Evolutionary conservation across 306 rosid species (phyloP).

Genomic region (Begonia masoniana): DNA sequence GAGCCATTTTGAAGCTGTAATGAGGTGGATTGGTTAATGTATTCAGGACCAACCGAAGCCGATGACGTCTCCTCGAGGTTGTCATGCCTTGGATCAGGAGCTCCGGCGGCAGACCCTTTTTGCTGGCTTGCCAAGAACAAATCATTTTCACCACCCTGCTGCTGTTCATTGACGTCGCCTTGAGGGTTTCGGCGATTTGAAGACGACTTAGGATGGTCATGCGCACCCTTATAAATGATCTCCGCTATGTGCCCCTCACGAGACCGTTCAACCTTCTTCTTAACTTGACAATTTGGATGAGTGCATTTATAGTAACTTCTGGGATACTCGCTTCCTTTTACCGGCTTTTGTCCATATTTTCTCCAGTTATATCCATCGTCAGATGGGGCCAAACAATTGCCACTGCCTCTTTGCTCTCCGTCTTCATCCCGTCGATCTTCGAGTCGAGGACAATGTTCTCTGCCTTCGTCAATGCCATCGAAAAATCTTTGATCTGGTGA

Average conservation of each 20-base stretch:
- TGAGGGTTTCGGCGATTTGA: slow-evolving; percentile 55
- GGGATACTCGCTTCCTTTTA: slow-evolving; percentile 91
- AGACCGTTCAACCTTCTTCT: slow-evolving; percentile 89
- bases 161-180: slow-evolving; percentile 37
- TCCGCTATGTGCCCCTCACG: slow-evolving; percentile 89
- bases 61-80: slow-evolving; percentile 71
- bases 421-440: slow-evolving; percentile 71
- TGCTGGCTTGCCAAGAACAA: slow-evolving; percentile 44
- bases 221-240: slow-evolving; percentile 91
- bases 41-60: slow-evolving; percentile 47
- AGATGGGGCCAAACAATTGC: slow-evolving; percentile 52
- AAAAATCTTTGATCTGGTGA: slow-evolving; percentile 33
- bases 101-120: slow-evolving; percentile 34
- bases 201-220: slow-evolving; percentile 76
- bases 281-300: slow-evolving; percentile 68
- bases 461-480: slow-evolving; percentile 26
- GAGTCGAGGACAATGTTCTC: slow-evolving; percentile 40
- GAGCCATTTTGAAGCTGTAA: slow-evolving; percentile 56
- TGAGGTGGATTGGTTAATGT: slow-evolving; percentile 44
- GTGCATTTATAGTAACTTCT: slow-evolving; percentile 95
- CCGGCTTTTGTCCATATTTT: slow-evolving; percentile 94
- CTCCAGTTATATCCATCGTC: slow-evolving; percentile 97
- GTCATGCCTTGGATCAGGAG: slow-evolving; percentile 44
- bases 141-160: slow-evolving; percentile 41
- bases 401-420: slow-evolving; percentile 53